Percentiles rank a stretch among this genome's conserved stretches.
phyloP scores from a whole-genome alignment of 495 filamentous ascomycete genomes.

The Penicillium egyptiacum region DNA sequence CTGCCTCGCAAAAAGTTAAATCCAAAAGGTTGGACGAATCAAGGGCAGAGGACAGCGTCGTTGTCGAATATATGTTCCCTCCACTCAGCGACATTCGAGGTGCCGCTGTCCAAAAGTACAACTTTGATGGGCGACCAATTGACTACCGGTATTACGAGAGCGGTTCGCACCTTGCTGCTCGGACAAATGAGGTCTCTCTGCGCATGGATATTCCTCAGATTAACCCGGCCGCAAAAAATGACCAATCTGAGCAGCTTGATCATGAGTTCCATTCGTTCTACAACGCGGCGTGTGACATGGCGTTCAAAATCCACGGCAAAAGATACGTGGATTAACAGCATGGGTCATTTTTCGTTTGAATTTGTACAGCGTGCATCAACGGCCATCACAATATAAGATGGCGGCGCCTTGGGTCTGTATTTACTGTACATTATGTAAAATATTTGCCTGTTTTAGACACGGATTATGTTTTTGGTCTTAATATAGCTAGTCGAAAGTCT shows the following conservation, averaged over 20 bases:
- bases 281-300: slow-evolving; percentile 37
- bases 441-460: not conserved
- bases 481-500: not conserved
- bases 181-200: slow-evolving; percentile 33
- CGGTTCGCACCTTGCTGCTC: slow-evolving; percentile 34
- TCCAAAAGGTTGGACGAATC: slow-evolving; percentile 6
- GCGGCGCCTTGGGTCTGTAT: slow-evolving; percentile 4
- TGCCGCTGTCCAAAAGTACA: slow-evolving; percentile 31
- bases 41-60: slow-evolving; percentile 1
- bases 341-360: not conserved
- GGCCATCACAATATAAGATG: not conserved
- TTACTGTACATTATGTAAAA: slow-evolving; percentile 13
- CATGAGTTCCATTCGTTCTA: slow-evolving; percentile 42
- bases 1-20: not conserved
- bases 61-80: slow-evolving; percentile 39
- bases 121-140: slow-evolving; percentile 31
- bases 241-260: slow-evolving; percentile 14
- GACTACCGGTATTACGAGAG: slow-evolving; percentile 35
- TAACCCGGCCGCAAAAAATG: not conserved
- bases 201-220: slow-evolving; percentile 27
- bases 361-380: slow-evolving; percentile 13
- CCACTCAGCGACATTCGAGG: slow-evolving; percentile 31
- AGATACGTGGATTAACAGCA: slow-evolving; percentile 2
- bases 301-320: slow-evolving; percentile 31
- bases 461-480: not conserved